Evolutionary conservation across 2,329 filamentous ascomycete genomes (phyloP).

Genomic region (Trichoderma aggressivum): DNA sequence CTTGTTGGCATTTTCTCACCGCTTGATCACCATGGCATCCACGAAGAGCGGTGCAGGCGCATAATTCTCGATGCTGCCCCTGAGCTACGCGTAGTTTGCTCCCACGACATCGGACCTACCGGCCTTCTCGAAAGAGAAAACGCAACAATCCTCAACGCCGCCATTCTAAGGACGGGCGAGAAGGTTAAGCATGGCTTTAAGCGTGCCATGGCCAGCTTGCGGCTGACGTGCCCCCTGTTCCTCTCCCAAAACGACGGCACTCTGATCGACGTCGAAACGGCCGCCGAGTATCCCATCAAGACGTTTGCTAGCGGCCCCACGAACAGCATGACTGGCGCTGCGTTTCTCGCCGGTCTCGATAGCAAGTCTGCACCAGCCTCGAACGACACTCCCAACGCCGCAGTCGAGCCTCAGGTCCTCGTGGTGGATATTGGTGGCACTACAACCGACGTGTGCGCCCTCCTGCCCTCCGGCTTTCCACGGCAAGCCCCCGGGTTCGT

Average conservation of each 20-base stretch:
- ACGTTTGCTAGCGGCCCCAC: conserved; percentile 54
- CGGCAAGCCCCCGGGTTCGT: conserved; percentile 57
- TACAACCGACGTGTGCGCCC: conserved; percentile 56
- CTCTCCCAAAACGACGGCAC: conserved; percentile 55
- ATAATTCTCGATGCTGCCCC: conserved; percentile 38
- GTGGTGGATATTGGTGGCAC: conserved; percentile 61
- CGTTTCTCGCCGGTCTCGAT: conserved; percentile 50
- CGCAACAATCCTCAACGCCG: conserved; percentile 53
- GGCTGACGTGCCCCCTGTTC: conserved; percentile 43
- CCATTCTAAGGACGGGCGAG: conserved; percentile 46
- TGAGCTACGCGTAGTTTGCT: conserved; percentile 39
- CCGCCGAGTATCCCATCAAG: conserved; percentile 48
- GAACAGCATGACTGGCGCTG: conserved; percentile 52
- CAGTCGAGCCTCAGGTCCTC: conserved; percentile 34
- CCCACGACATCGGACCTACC: conserved; percentile 42
- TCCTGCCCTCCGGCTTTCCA: conserved; percentile 57
- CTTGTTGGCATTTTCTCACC: conserved; percentile 47
- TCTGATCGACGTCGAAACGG: conserved; percentile 44
- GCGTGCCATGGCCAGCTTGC: conserved; percentile 42
- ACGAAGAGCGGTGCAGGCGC: conserved; percentile 39
- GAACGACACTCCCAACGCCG: conserved; percentile 1
- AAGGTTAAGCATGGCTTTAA: conserved; percentile 47
- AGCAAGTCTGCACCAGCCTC: conserved; percentile 21
- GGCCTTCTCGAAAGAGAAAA: conserved; percentile 49
- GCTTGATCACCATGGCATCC: conserved; percentile 39